Base-by-base conservation (phyloP, 352 stramenopile species). In the Globisporangium camurandrum region DNA sequence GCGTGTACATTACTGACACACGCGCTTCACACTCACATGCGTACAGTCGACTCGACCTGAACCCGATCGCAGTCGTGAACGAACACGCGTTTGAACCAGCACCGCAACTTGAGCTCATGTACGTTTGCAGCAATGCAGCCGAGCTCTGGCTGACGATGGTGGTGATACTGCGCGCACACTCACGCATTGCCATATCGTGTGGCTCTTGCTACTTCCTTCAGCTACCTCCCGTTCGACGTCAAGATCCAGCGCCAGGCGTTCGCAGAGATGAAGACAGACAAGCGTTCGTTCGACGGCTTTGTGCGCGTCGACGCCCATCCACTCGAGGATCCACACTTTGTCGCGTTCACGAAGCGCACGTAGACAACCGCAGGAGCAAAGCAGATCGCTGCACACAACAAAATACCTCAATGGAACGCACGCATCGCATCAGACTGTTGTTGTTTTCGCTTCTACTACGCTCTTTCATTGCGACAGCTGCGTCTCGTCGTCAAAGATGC, bases 161-260 rank as follows among this genome's bases (percentile, higher is more conserved):
- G n/a, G n/a, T n/a, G n/a, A n/a, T n/a, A n/a, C n/a, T n/a, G n/a
- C n/a, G n/a, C n/a, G n/a, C n/a, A n/a, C n/a, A n/a, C n/a, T n/a
- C n/a, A n/a, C n/a, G n/a, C n/a, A n/a, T n/a, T n/a, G n/a, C n/a
- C n/a, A n/a, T n/a, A n/a, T n/a, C n/a, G n/a, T n/a, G n/a, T n/a
- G n/a, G n/a, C n/a, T n/a, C n/a, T n/a, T n/a, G n/a, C n/a, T n/a
- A n/a, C n/a, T 10, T 34, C 5, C 2, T 4, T 1, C 49, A 84
- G 79, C 16, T 88, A 88, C 36, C 57, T 89, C 47, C 80, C 77
- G 12, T 87, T 86, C 39, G 71, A 87, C 37, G 59, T 85, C 23
- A 76, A 80, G 54, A 84, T 92, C 43, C 74, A 88, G 64, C 75
- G 74, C 31, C 71, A 86, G 56, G 62, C 75, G 14, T 78, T 92